Conservation (phyloP, 2,329 filamentous ascomycete genomes). For the Chaetomium globosum region DNA sequence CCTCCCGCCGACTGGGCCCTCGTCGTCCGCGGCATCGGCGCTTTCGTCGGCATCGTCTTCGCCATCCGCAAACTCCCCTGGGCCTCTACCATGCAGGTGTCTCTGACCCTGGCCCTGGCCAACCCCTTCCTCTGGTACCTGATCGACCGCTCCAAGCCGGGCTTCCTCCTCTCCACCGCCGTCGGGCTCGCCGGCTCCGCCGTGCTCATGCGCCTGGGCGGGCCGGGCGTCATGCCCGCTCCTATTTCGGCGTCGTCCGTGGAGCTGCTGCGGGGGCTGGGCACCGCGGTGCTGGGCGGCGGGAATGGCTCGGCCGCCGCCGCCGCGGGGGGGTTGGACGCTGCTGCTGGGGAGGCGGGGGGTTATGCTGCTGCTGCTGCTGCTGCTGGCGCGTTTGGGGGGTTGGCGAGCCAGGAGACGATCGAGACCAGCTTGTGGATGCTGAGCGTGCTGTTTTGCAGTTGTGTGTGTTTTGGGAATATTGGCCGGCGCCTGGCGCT, state of each 20-base stretch:
- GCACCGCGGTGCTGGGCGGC: neutral
- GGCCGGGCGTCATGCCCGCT: constrained; percentile 71
- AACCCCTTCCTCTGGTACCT: constrained; percentile 97
- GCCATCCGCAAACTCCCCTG: constrained; percentile 87
- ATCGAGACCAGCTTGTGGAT: constrained; percentile 83
- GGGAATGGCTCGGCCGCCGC: neutral
- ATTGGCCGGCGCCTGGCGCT: constrained; percentile 80
- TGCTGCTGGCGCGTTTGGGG: constrained; percentile 8
- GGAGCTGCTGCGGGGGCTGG: neutral
- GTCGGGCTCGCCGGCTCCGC: constrained; percentile 76
- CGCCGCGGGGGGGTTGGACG: constrained; percentile 39
- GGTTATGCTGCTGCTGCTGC: no score
- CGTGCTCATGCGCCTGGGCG: constrained; percentile 67
- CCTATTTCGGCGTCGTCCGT: constrained; percentile 25
- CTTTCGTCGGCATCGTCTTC: constrained; percentile 64
- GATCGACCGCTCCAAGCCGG: constrained; percentile 84
- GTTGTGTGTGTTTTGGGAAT: constrained; percentile 93
- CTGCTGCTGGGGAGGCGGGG: neutral
- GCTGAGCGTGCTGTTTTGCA: constrained; percentile 90
- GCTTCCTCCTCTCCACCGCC: constrained; percentile 75
- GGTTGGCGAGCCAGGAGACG: constrained; percentile 59
- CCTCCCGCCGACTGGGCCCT: constrained; percentile 70
- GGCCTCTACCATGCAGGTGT: constrained; percentile 93
- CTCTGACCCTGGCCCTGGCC: constrained; percentile 81
- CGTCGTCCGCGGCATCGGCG: constrained; percentile 60